Conservation (phyloP, 164 flowering plant genomes). For the Platanus orientalis region DNA sequence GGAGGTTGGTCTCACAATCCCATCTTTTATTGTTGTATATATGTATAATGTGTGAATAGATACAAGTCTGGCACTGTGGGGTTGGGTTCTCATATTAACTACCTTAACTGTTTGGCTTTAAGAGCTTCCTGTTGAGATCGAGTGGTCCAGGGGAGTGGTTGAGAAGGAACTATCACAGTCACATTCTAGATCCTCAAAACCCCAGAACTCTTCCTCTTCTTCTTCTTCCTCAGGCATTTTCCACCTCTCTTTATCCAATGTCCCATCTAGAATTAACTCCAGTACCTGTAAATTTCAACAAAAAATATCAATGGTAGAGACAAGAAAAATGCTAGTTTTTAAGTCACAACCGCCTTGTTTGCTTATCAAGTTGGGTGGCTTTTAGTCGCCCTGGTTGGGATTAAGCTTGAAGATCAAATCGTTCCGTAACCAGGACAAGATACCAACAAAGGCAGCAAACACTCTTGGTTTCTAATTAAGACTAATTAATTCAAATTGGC, state of each 20-base stretch:
- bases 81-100: constrained; percentile 1
- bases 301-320: not conserved
- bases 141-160: constrained; percentile 42
- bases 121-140: constrained; percentile 38
- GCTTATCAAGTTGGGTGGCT: too few species aligned
- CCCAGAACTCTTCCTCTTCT: constrained; percentile 69
- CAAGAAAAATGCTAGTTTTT: not conserved
- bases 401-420: too few species aligned
- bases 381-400: too few species aligned
- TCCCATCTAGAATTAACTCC: constrained; percentile 50
- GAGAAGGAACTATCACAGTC: constrained; percentile 52
- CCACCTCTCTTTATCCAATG: constrained; percentile 56
- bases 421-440: not conserved
- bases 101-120: constrained; percentile 9
- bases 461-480: not conserved
- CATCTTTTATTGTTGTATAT: not conserved
- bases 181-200: constrained; percentile 82
- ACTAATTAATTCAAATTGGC: not conserved
- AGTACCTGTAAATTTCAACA: constrained; percentile 41
- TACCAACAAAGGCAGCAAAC: not conserved
- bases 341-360: too few species aligned
- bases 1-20: not conserved
- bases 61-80: not conserved
- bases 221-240: constrained; percentile 74
- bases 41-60: not conserved